Evolutionary conservation across 1,284 basidiomycete species (phyloP).

Genomic region (Microbotryum intermedium): DNA sequence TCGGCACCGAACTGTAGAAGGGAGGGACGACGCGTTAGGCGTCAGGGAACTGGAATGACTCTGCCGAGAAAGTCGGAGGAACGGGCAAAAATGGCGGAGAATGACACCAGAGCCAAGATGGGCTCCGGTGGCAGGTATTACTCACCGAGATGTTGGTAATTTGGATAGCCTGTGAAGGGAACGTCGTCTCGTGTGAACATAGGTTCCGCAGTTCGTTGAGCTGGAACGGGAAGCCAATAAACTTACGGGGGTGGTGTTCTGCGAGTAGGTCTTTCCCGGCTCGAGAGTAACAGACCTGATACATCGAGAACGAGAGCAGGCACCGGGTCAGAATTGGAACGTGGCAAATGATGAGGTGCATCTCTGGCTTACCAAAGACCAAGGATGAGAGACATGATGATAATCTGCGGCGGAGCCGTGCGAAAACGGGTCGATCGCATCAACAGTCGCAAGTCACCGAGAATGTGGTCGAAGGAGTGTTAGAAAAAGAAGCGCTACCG

Average conservation of each 20-base stretch:
- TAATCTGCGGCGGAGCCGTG: background rate
- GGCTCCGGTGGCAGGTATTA: background rate
- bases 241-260: constrained; percentile 18
- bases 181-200: background rate
- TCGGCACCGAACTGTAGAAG: constrained; percentile 24
- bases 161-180: constrained; percentile 12
- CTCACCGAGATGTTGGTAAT: constrained; percentile 32
- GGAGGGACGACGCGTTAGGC: background rate
- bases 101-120: background rate
- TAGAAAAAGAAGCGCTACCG: too few species aligned
- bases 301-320: background rate
- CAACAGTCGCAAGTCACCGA: too few species aligned
- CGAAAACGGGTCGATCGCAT: too few species aligned
- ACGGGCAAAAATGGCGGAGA: background rate
- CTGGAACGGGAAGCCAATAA: background rate
- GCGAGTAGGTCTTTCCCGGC: constrained; percentile 27
- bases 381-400: constrained; percentile 21
- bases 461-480: too few species aligned
- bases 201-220: background rate
- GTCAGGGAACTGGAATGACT: background rate
- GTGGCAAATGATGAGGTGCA: too few species aligned
- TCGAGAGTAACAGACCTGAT: constrained; percentile 29
- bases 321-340: too few species aligned
- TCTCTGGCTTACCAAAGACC: constrained; percentile 26
- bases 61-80: background rate